Conservation (phyloP, 2,329 filamentous ascomycete species). For the Chalara sp. region DNA sequence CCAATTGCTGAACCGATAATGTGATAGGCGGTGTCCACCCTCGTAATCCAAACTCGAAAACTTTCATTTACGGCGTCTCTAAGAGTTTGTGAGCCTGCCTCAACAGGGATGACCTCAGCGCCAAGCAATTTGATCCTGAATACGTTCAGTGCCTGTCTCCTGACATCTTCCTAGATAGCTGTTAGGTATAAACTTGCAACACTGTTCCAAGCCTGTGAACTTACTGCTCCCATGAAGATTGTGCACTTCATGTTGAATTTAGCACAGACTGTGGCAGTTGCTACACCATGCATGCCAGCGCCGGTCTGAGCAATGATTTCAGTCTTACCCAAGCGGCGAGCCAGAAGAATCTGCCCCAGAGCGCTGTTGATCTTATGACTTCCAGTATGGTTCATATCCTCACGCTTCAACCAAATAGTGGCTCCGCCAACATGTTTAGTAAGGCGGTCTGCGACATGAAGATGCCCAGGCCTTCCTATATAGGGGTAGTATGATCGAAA, state of each 20-base stretch:
- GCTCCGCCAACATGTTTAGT: conserved; percentile 87
- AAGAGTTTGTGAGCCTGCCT: conserved; percentile 78
- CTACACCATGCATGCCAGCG: conserved; percentile 95
- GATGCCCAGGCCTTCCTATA: conserved; percentile 89
- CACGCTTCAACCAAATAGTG: conserved; percentile 95
- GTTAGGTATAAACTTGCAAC: too few relatives aligned
- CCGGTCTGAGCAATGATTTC: conserved; percentile 98
- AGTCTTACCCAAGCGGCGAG: conserved; percentile 81
- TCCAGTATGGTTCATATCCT: conserved; percentile 96
- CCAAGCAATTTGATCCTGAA: conserved; percentile 97
- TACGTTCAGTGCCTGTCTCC: conserved; percentile 92
- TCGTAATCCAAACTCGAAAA: conserved; percentile 85
- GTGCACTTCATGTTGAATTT: conserved; percentile 98
- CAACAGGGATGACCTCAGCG: conserved; percentile 85
- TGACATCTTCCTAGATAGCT: too few relatives aligned
- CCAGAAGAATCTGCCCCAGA: conserved; percentile 84
- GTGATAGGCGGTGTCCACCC: conserved; percentile 93
- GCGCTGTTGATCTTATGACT: conserved; percentile 99
- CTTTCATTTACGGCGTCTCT: conserved; percentile 93
- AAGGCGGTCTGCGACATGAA: conserved; percentile 82
- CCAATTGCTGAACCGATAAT: conserved; percentile 97
- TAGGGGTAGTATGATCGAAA: conserved; percentile 93
- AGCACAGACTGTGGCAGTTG: conserved; percentile 93
- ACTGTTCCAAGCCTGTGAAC: too few relatives aligned
- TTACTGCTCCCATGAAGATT: conserved; percentile 85